These are phyloP conservation scores for Trametes villosa DNA, from an alignment of 768 basidiomycete genomes.

Conservation along the genomic window DNA sequence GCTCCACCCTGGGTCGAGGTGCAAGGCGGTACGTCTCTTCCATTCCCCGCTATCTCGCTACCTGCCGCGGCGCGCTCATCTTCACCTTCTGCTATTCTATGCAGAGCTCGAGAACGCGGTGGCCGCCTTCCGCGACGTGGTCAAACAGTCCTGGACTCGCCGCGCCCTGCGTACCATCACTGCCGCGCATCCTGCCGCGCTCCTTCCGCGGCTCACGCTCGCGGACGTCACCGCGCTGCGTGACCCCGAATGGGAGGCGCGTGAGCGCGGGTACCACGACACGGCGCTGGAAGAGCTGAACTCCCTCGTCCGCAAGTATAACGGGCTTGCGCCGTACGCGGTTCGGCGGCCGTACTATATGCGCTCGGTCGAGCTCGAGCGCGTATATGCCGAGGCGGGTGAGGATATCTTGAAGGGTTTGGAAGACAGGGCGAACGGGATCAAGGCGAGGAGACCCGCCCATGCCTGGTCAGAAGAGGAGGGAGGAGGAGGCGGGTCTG, in stretches of 20 bases:
- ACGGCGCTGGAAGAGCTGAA: constrained; percentile 74
- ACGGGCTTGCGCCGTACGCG: constrained; percentile 76
- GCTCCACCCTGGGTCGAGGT: constrained; percentile 87
- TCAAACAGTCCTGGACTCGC: constrained; percentile 76
- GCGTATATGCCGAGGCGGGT: constrained; percentile 52
- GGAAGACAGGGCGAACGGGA: constrained; percentile 30
- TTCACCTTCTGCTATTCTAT: not conserved
- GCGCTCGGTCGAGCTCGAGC: constrained; percentile 60
- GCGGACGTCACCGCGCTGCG: constrained; percentile 50
- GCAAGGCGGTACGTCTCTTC: constrained; percentile 57
- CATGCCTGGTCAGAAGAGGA: constrained; percentile 11
- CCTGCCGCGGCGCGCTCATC: not conserved
- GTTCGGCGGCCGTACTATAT: constrained; percentile 69
- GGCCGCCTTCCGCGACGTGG: constrained; percentile 61
- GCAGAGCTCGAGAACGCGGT: constrained; percentile 71
- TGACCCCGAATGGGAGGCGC: constrained; percentile 72
- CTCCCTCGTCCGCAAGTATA: constrained; percentile 76
- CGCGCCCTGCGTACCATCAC: constrained; percentile 68
- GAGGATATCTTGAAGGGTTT: constrained; percentile 55
- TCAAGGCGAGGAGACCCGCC: not conserved
- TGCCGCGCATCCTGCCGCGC: constrained; percentile 43
- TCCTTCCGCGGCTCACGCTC: constrained; percentile 39
- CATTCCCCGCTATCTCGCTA: not conserved
- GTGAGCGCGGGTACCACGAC: constrained; percentile 70
- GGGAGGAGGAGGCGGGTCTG: constrained; percentile 11